These are phyloP conservation scores for Fusarium oxysporum DNA, from an alignment of 2,329 filamentous ascomycete species.

Conservation along the genomic window DNA sequence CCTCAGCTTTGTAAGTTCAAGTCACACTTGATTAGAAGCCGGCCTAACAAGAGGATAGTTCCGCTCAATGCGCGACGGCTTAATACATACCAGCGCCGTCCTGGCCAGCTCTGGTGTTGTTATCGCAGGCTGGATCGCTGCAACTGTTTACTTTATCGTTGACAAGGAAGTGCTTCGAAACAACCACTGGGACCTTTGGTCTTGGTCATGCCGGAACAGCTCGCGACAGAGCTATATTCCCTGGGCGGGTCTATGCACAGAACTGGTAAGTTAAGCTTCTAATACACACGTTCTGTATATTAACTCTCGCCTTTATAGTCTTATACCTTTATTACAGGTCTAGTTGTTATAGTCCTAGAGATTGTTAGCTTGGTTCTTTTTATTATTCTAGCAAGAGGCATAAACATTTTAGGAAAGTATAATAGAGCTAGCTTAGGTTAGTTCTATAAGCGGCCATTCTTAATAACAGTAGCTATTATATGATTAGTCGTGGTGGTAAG, in stretches of 20 bases:
- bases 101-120: neutral
- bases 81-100: neutral
- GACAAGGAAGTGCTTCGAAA: constrained; percentile 5
- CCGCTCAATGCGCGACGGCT: neutral
- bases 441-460: neutral
- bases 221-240: constrained; percentile 16
- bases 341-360: neutral
- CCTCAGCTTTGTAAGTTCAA: neutral
- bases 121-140: neutral
- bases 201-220: constrained; percentile 14
- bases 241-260: neutral
- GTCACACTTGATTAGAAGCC: fast-evolving
- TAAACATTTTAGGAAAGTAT: constrained; percentile 10
- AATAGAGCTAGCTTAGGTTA: neutral
- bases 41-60: neutral
- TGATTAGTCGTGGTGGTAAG: fast-evolving
- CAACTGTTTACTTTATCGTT: constrained; percentile 1
- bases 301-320: fast-evolving
- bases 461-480: fast-evolving
- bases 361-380: neutral
- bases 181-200: constrained; percentile 23
- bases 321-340: neutral
- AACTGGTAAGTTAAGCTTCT: neutral
- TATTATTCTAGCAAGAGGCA: neutral
- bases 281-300: fast-evolving